phyloP scores from a whole-genome alignment of 768 basidiomycete species.

The Hirschioporus abietinus region DNA sequence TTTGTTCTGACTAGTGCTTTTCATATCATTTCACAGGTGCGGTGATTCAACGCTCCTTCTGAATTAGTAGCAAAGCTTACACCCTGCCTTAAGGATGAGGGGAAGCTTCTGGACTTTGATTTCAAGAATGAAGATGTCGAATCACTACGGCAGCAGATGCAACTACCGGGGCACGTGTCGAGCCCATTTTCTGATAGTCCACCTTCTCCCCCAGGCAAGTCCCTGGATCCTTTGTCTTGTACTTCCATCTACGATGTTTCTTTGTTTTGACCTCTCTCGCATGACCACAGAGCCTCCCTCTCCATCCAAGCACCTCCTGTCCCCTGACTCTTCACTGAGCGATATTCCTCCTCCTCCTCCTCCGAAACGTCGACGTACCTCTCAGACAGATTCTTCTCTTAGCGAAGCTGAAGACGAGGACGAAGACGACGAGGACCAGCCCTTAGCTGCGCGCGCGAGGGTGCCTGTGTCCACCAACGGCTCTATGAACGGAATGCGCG shows the following conservation, averaged over 20 bases:
- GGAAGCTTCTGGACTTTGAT: conserved; percentile 72
- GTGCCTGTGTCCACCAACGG: not conserved
- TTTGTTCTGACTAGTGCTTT: conserved; percentile 1
- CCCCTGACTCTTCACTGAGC: conserved; percentile 28
- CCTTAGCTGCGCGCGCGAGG: conserved; percentile 41
- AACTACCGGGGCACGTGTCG: conserved; percentile 42
- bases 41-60: conserved; percentile 1
- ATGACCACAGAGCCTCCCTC: conserved; percentile 19
- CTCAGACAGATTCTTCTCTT: conserved; percentile 21
- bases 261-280: conserved; percentile 3
- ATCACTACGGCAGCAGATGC: conserved; percentile 69
- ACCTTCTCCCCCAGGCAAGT: conserved; percentile 47
- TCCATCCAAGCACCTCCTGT: conserved; percentile 22
- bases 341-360: conserved; percentile 22
- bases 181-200: conserved; percentile 41
- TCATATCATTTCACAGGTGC: not conserved
- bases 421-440: conserved; percentile 55
- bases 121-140: conserved; percentile 67
- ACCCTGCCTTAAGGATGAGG: conserved; percentile 50
- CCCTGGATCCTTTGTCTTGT: conserved; percentile 7
- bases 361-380: conserved; percentile 22
- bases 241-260: conserved; percentile 7
- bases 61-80: not conserved
- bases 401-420: conserved; percentile 26
- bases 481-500: not conserved